phyloP scores from a whole-genome alignment of 2,329 filamentous ascomycete genomes.

The Ilyonectria mors-panacis region DNA sequence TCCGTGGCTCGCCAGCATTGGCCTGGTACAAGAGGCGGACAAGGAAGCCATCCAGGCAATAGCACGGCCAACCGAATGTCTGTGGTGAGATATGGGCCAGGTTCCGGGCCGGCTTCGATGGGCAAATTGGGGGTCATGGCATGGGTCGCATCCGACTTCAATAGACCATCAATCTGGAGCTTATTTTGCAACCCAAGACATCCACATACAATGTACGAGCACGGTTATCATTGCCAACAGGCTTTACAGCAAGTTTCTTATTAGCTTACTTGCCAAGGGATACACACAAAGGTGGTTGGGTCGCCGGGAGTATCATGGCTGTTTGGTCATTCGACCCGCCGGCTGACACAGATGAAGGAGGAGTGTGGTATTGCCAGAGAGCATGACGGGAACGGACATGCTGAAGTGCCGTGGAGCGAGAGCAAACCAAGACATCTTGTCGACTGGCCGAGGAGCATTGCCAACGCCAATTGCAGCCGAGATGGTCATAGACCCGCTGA shows the following conservation, averaged over 20 bases:
- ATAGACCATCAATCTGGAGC: neutral
- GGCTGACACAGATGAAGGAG: neutral
- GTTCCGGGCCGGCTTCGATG: constrained; percentile 18
- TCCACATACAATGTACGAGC: neutral
- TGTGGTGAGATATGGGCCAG: constrained; percentile 20
- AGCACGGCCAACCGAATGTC: constrained; percentile 15
- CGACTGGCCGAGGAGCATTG: neutral
- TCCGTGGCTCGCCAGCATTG: constrained; percentile 17
- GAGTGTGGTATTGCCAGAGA: constrained; percentile 1
- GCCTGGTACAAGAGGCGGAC: constrained; percentile 21
- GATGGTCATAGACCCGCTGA: constrained; percentile 4
- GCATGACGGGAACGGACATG: neutral
- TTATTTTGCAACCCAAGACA: constrained; percentile 6
- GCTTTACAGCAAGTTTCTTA: neutral
- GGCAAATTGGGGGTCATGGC: constrained; percentile 20
- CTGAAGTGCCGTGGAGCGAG: neutral
- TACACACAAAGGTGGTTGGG: neutral
- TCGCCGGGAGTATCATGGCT: neutral
- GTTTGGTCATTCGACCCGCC: constrained; percentile 5
- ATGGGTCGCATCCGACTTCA: neutral
- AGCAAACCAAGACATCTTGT: constrained; percentile 6
- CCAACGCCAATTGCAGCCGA: constrained; percentile 8
- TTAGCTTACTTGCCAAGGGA: neutral
- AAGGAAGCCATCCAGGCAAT: constrained; percentile 26
- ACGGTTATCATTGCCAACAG: neutral